phyloP scores from a whole-genome alignment of 164 flowering plant genomes.

The Santalum album region DNA sequence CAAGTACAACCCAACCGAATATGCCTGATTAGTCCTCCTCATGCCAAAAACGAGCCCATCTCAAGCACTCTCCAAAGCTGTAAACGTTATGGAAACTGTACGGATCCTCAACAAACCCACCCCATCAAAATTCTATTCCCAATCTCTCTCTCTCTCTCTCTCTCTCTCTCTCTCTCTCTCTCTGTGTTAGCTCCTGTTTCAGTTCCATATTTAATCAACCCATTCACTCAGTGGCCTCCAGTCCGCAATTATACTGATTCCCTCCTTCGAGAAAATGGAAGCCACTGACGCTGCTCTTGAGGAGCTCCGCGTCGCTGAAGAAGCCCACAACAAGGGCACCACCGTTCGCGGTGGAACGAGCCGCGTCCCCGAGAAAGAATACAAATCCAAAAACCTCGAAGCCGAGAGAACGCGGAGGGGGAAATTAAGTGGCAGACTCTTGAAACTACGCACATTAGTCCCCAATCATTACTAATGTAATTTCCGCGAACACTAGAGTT shows the following conservation, averaged over 20 bases:
- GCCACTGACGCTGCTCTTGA: constrained; percentile 5
- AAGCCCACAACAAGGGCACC: constrained; percentile 1
- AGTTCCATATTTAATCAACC: background rate
- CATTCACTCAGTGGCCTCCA: background rate
- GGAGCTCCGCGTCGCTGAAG: constrained; percentile 3
- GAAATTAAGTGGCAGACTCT: constrained; percentile 49
- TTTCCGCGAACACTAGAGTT: background rate
- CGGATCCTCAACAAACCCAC: background rate
- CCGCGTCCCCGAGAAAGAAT: constrained; percentile 11
- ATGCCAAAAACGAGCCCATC: constrained; percentile 4
- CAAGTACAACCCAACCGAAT: too few relatives aligned
- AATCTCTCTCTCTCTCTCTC: constrained; percentile 1
- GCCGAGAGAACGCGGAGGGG: constrained; percentile 69
- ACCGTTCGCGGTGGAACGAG: constrained; percentile 3
- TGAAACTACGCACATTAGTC: constrained; percentile 55
- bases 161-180: constrained; percentile 1
- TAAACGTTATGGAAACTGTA: background rate
- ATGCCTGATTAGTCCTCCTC: background rate
- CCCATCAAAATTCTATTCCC: background rate
- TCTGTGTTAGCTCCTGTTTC: constrained; percentile 5
- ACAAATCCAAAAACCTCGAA: constrained; percentile 62
- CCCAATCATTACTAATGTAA: constrained; percentile 81
- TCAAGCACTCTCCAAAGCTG: background rate
- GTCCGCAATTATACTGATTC: background rate
- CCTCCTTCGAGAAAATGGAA: constrained; percentile 5